These are phyloP conservation scores for Lentinula detonsa DNA, from an alignment of 768 basidiomycete genomes.

Conservation along the genomic window DNA sequence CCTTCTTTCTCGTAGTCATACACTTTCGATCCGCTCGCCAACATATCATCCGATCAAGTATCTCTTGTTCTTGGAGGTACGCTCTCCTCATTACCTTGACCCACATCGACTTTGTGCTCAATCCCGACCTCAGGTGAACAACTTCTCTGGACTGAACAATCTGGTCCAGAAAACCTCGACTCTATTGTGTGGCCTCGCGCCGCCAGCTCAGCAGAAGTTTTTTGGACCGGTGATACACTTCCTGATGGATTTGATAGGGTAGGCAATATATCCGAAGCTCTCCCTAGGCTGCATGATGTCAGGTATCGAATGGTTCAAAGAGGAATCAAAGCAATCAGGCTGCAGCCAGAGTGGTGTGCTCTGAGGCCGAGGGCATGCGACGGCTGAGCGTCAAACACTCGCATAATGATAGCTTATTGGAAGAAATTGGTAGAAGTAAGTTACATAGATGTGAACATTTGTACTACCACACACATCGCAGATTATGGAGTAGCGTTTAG, in stretches of 20 bases:
- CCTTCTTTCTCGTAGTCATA: slow-evolving; percentile 24
- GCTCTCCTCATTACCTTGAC: not conserved
- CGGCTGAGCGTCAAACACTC: not conserved
- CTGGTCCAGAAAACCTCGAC: slow-evolving; percentile 41
- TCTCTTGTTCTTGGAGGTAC: slow-evolving; percentile 34
- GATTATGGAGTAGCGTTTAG: no score
- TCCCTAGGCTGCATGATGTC: slow-evolving; percentile 39
- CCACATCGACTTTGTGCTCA: not conserved
- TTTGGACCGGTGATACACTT: slow-evolving; percentile 38
- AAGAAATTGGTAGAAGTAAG: no score
- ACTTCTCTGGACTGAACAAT: slow-evolving; percentile 46
- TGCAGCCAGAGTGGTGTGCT: slow-evolving; percentile 51
- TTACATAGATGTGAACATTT: no score
- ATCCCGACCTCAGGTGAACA: slow-evolving; percentile 23
- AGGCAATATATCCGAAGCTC: slow-evolving; percentile 1
- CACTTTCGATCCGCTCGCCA: slow-evolving; percentile 44
- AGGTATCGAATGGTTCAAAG: slow-evolving; percentile 37
- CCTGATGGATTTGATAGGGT: slow-evolving; percentile 4
- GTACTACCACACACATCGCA: no score
- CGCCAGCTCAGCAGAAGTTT: slow-evolving; percentile 43
- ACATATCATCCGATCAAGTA: slow-evolving; percentile 28
- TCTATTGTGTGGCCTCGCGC: slow-evolving; percentile 42
- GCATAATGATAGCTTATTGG: no score
- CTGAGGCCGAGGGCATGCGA: slow-evolving; percentile 36
- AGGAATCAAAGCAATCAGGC: slow-evolving; percentile 32